Conservation (phyloP, 768 basidiomycete species). For the Auriculariales sp. region DNA sequence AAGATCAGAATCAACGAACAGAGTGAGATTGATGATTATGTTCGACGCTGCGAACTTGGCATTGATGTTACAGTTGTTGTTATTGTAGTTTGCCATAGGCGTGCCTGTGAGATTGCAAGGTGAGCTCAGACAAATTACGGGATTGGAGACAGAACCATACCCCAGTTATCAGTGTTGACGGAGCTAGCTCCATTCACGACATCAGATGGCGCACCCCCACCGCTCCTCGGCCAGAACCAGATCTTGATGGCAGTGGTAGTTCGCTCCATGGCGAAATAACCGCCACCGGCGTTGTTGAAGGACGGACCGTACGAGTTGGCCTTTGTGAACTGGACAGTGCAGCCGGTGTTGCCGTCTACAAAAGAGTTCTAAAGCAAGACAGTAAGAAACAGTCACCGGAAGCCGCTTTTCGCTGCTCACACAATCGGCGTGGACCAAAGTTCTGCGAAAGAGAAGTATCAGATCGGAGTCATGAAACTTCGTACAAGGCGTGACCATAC, state of each 20-base stretch:
- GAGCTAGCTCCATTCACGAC: conserved; percentile 17
- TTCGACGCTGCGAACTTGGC: conserved; percentile 40
- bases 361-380: too few relatives aligned
- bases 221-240: conserved; percentile 52
- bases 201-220: background rate
- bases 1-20: too few relatives aligned
- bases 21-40: conserved; percentile 55
- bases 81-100: conserved; percentile 45
- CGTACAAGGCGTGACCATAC: background rate
- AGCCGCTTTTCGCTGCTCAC: too few relatives aligned
- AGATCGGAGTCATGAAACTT: background rate
- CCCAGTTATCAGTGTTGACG: conserved; percentile 41
- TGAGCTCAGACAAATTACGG: too few relatives aligned
- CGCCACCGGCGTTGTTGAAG: conserved; percentile 47
- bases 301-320: conserved; percentile 37
- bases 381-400: too few relatives aligned
- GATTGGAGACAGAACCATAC: too few relatives aligned
- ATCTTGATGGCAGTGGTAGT: conserved; percentile 43
- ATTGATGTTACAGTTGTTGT: conserved; percentile 36
- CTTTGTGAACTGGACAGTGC: conserved; percentile 31
- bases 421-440: conserved; percentile 30
- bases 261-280: conserved; percentile 39
- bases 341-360: conserved; percentile 37
- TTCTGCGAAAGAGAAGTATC: conserved; percentile 14
- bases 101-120: too few relatives aligned